Evolutionary conservation across 768 basidiomycete genomes (phyloP), one percentile per base, ranked within the genome.

Genomic region (Russula vinacea): DNA sequence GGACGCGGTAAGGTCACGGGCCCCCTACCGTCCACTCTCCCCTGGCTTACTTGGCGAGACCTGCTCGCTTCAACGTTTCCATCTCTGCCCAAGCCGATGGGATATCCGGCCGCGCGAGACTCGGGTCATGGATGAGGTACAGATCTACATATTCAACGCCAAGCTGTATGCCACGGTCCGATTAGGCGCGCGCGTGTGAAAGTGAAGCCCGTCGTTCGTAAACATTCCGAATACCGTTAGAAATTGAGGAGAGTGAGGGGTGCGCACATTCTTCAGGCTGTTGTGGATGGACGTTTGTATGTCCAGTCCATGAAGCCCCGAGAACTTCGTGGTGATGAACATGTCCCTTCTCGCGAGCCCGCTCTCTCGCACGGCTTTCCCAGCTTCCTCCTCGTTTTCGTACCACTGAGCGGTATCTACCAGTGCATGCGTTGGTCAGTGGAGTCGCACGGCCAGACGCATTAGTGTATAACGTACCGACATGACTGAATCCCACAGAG

Each of bases 291-390:
- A 84, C 1, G 80, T 81, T 62, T 77, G 77, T 37, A 85, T 81
- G 64, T 81, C 81, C 58, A 84, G 72, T 2, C 79, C 81, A 57
- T 79, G 71, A 57, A 73, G 56, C 1, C 83, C 83, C 16, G 84
- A 84, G 69, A 80, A 87, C 69, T 88, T 87, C 35, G 86, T 88
- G 3, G 86, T 88, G 67, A 90, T 80, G 72, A 78, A 88, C 29
- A 88, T 67, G 1, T 86, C 83, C 16, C 76, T 62, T n/a, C 86
- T 80, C 42, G 77, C 69, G 5, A 85, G 76, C 1, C 85, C 84
- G 64, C 82, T 85, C 67, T 87, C 81, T 22, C 76, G 77, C 39
- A 73, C 69, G 10, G 71, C 84, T 44, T 70, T 70, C 3, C 85
- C 85, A 9, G 80, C 81, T 67, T 88, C 84, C 2, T 69, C 70